A percentile compares a stretch with the other conserved stretches of the same genome.
These are phyloP conservation scores for Argentina anserina DNA, from an alignment of 306 rosid genomes.

Conservation along the genomic window DNA sequence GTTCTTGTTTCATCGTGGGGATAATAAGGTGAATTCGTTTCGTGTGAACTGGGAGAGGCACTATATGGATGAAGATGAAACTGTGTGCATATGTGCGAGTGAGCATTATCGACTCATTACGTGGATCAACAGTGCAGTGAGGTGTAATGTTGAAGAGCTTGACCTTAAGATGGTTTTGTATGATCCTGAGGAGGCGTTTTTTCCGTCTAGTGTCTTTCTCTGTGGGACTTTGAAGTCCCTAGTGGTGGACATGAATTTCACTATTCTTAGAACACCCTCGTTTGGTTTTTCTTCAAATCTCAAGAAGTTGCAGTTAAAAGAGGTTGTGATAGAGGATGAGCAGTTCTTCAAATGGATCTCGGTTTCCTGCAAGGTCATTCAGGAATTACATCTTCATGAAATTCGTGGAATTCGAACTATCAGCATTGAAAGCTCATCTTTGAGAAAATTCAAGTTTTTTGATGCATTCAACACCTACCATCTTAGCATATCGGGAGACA, in stretches of 20 bases:
- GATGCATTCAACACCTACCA: background rate
- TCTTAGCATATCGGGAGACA: background rate
- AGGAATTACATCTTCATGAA: background rate
- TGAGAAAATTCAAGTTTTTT: background rate
- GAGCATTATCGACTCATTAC: background rate
- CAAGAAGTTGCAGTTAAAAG: background rate
- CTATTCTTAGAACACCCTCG: background rate
- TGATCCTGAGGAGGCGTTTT: background rate
- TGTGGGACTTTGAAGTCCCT: background rate
- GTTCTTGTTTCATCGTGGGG: background rate
- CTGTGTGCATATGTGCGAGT: background rate
- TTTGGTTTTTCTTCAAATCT: background rate
- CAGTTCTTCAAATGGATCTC: background rate
- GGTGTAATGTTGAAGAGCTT: conserved; percentile 1
- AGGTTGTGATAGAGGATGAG: background rate
- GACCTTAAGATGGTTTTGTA: background rate
- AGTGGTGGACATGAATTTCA: background rate
- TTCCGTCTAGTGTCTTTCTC: background rate
- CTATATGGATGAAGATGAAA: background rate
- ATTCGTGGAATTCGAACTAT: background rate
- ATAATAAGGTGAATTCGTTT: background rate
- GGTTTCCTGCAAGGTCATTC: background rate
- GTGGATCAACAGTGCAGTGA: background rate
- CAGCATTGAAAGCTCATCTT: background rate
- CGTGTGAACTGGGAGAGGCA: background rate